Conservation (phyloP, 495 filamentous ascomycete species). For the Penicillium paxilli region DNA sequence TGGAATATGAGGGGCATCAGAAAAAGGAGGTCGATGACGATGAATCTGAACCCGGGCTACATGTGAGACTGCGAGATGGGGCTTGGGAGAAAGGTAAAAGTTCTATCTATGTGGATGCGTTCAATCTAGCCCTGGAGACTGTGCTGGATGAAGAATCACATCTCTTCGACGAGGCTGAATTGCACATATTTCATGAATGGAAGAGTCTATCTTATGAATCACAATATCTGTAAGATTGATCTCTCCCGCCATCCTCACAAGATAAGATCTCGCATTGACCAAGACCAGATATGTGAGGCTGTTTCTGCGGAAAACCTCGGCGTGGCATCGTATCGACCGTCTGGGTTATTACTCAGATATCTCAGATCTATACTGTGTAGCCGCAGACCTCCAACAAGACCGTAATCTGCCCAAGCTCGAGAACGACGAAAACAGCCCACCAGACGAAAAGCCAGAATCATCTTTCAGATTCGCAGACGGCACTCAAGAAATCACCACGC, state of each 20-base stretch:
- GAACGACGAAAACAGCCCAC: conserved; percentile 30
- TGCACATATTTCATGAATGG: conserved; percentile 77
- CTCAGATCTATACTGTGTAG: conserved; percentile 64
- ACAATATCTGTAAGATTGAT: conserved; percentile 86
- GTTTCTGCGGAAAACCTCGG: conserved; percentile 91
- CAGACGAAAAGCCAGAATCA: conserved; percentile 29
- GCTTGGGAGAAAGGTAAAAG: conserved; percentile 66
- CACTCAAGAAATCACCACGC: conserved; percentile 69
- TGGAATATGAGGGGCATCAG: conserved; percentile 71
- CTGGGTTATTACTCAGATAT: conserved; percentile 84
- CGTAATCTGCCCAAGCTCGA: conserved; percentile 38
- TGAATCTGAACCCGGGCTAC: conserved; percentile 29
- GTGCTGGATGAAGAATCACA: conserved; percentile 88
- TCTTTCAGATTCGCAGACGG: conserved; percentile 77
- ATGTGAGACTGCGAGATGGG: conserved; percentile 51
- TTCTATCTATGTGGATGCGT: conserved; percentile 96
- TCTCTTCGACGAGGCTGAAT: conserved; percentile 81
- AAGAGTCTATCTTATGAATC: conserved; percentile 74
- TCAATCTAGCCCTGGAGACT: conserved; percentile 89
- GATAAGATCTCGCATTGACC: background rate
- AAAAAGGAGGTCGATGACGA: conserved; percentile 33
- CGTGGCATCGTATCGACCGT: conserved; percentile 83
- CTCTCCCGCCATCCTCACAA: conserved; percentile 9
- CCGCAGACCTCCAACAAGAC: conserved; percentile 52
- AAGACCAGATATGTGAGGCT: conserved; percentile 76